Base-by-base conservation (phyloP, 306 rosid species). In the Cyclanthera cordifolia region DNA sequence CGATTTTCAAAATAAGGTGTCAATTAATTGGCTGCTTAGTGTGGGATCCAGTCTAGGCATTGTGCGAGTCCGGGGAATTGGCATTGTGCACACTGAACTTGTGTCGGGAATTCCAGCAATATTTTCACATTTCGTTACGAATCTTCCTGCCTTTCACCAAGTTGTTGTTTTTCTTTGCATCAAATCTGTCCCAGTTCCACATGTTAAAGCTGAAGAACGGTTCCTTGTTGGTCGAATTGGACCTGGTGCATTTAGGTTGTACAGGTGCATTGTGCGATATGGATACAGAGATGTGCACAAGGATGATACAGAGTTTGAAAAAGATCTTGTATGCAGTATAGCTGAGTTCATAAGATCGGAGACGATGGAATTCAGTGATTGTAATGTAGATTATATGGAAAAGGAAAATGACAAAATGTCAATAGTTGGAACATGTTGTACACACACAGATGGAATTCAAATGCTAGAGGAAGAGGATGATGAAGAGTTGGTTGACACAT, bases 221-320 rank as follows among this genome's bases (percentile, higher is more conserved):
- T 69, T 49, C 20, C 30, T 69, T 1, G 73, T 69, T 6, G 49
- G 61, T 27, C 73, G 73, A 15, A 47, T 69, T n/a, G 73, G 73
- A 13, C 47, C 60, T 19, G 7, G 28, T 13, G 60, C n/a, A 17
- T 51, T 16, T 20, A 28, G 73, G 59, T 14, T 51, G 16, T 69
- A 69, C 9, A 37, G 73, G 48, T 69, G 73, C 19, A 28, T 69
- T 53, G 73, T 52, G 23, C 60, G 61, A 21, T 69, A 69, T 69
- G 73, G 73, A 69, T 69, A 69, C 53, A 34, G 73, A 24, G 73
- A 69, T 52, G 73, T 51, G 28, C 73, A 69, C 61, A 50, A 69
- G 59, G 73, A 69, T 17, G 57, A 49, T 21, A 16, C 41, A 12
- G 69, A 61, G 41, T 61, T 61, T 41, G 69, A 61, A 41, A 61